These are phyloP conservation scores for Neonectria coccinea DNA, from an alignment of 2,329 filamentous ascomycete species.

Conservation along the genomic window DNA sequence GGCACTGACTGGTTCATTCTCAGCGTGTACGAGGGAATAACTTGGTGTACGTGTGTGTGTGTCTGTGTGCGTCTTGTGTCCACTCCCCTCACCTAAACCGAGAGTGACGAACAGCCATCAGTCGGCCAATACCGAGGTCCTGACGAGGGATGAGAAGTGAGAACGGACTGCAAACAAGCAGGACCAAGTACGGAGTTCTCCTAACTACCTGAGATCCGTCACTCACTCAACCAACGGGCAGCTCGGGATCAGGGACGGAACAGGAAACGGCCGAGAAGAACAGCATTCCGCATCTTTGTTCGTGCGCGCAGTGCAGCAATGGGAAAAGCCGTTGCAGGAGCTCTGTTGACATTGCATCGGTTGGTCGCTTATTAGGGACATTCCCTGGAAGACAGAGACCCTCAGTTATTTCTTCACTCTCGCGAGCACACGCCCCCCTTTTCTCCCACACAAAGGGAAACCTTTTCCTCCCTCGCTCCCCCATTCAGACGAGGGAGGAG, in stretches of 20 bases:
- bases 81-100: not conserved
- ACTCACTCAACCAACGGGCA: not conserved
- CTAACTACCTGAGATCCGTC: not conserved
- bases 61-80: not conserved
- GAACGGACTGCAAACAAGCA: not conserved
- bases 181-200: not conserved
- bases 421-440: conserved; percentile 5
- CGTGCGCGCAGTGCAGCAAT: not conserved
- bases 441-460: not conserved
- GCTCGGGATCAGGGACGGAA: not conserved
- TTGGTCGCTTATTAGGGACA: conserved; percentile 6
- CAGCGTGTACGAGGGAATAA: not conserved
- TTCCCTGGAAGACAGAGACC: conserved; percentile 3
- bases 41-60: not conserved
- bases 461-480: not conserved
- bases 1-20: conserved; percentile 8
- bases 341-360: not conserved
- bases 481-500: not conserved
- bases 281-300: not conserved
- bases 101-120: conserved; percentile 7
- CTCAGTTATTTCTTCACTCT: not conserved
- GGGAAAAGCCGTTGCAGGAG: not conserved
- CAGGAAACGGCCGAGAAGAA: not conserved
- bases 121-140: conserved; percentile 7
- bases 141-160: not conserved